These are phyloP conservation scores for Podospora didyma DNA, from an alignment of 495 filamentous ascomycete species.

Conservation along the genomic window DNA sequence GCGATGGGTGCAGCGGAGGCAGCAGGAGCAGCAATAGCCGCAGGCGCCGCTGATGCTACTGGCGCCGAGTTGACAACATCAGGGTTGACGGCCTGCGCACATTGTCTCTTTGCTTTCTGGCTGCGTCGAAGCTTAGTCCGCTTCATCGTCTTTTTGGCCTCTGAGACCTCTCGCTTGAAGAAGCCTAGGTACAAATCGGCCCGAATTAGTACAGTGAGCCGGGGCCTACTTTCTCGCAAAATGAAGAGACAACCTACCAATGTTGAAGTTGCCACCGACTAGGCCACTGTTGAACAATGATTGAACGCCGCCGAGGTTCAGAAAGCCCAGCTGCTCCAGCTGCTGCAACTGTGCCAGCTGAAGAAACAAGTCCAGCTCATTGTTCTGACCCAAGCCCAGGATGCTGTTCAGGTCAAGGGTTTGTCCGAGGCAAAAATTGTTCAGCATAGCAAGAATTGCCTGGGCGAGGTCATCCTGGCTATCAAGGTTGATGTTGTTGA, in stretches of 20 bases:
- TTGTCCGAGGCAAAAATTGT: constrained; percentile 31
- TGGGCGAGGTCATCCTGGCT: constrained; percentile 31
- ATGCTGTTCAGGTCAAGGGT: constrained; percentile 30
- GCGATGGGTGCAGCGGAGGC: not conserved
- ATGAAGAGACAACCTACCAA: constrained; percentile 17
- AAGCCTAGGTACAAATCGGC: too few species aligned
- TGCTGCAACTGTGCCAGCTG: constrained; percentile 39
- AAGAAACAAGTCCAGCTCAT: constrained; percentile 38
- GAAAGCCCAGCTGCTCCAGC: constrained; percentile 36
- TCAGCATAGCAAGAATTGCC: constrained; percentile 30
- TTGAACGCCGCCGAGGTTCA: constrained; percentile 30
- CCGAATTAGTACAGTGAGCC: not conserved
- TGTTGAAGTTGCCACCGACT: constrained; percentile 30
- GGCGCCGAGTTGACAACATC: not conserved
- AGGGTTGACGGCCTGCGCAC: not conserved
- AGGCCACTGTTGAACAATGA: constrained; percentile 34
- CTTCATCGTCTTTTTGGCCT: constrained; percentile 25
- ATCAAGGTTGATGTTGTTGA: constrained; percentile 42
- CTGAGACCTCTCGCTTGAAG: constrained; percentile 36
- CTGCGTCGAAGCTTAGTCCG: constrained; percentile 20
- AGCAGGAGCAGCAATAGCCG: not conserved
- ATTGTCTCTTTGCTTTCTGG: constrained; percentile 17
- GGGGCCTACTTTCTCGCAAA: too few species aligned
- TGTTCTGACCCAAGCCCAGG: constrained; percentile 24
- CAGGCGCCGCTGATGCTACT: not conserved